Evolutionary conservation across 345 rosid genomes (phyloP), one percentile per base, ranked within the genome.

Genomic region (Lepidium africanum): DNA sequence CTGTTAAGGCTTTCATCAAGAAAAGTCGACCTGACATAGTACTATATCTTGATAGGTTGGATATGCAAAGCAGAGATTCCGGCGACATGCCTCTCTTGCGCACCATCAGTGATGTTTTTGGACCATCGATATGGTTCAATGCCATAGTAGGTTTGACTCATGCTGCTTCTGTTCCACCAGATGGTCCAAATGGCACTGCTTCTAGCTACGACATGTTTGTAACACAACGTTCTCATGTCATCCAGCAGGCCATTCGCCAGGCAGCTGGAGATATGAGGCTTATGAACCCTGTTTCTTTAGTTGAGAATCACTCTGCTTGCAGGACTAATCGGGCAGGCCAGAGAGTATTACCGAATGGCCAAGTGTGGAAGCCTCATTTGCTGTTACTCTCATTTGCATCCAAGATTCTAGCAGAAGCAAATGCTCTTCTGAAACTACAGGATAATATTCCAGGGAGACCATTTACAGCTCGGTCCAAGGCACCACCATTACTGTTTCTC

Each of bases 241-340:
- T 95, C 53, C 99, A 91, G 80, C 96, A 87, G 72, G 96, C 97
- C 27, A 95, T 95, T 75, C 96, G 99, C 40, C 96, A 87, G 79
- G 97, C 99, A 56, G 97, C 99, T 52, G 99, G 99, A 65, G 97
- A 95, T 74, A 91, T 95, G 99, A 81, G 97, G 73, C 88, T 95
- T 19, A 91, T 95, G 99, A 95, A 95, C 78, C 99, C 97, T 36
- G 90, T 95, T 74, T 95, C 93, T 27, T 80, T 95, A 79, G 97
- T 91, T 66, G 99, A 95, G 82, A 95, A 95, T 65, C 99, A 91
- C 76, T 91, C 97, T 13, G 97, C 99, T 9, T 95, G 99, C 73
- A 86, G 99, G 78, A 95, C 92, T 16, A 95, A 95, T 68, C 80
- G 99, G 63, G 96, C 91, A 15, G 99, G 99, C 48, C 99, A 95